These are phyloP conservation scores for Naegleria lovaniensis DNA, from an alignment of 208 protist genomes.

Conservation along the genomic window DNA sequence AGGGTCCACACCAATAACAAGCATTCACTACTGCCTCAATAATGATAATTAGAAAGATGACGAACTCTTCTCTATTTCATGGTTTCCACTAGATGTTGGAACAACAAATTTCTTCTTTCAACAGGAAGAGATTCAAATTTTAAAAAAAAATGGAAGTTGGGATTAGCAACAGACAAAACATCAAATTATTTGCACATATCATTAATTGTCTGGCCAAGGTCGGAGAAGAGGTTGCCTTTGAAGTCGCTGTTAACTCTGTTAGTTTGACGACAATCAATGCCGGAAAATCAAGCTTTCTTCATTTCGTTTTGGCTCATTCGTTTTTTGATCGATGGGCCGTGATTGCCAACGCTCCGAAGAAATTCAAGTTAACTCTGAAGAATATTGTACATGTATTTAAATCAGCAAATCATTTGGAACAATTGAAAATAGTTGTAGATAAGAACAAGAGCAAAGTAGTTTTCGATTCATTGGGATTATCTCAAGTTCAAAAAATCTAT, in stretches of 20 bases:
- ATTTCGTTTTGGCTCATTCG: background rate
- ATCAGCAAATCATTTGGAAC: background rate
- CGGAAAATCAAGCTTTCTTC: background rate
- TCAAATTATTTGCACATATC: background rate
- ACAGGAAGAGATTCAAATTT: background rate
- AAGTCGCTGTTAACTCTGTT: background rate
- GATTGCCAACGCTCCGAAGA: background rate
- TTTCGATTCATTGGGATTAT: background rate
- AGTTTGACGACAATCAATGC: background rate
- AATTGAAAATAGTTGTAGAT: background rate
- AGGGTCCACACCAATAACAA: too few species aligned
- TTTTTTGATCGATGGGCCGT: background rate
- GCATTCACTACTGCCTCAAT: too few species aligned
- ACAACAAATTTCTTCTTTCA: too few species aligned
- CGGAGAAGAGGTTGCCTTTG: background rate
- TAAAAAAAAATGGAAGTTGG: background rate
- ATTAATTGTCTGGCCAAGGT: background rate
- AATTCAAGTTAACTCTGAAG: background rate
- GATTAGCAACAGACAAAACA: background rate
- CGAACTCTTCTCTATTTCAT: too few species aligned
- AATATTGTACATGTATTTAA: background rate
- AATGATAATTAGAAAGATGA: too few species aligned
- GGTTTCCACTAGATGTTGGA: too few species aligned
- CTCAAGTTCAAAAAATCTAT: background rate
- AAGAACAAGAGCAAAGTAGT: background rate